Evolutionary conservation across 164 flowering plant genomes (phyloP), one percentile per base, ranked within the genome.

Genomic region (Santalum album): DNA sequence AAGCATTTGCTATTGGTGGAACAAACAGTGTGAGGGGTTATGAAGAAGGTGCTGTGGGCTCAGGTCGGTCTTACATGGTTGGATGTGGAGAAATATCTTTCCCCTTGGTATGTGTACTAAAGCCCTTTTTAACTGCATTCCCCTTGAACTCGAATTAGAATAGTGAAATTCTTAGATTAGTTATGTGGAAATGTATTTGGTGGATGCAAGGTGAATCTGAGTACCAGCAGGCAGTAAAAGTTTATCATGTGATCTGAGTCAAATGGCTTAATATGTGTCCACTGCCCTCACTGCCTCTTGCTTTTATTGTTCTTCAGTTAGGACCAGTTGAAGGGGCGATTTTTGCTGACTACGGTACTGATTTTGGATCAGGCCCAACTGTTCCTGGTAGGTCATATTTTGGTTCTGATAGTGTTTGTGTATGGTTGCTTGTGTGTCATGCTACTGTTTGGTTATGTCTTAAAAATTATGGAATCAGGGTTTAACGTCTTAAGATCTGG

Each of bases 11-110:
- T 22, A 90, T 94, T 64, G 97, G 99, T 51, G 99, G 99, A 70
- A 94, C 96, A 51, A 90, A 94, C 74, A 94, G 97, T 64, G 90
- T 94, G 34, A 83, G 99, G 78, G 99, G 99, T 22, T 94, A 90
- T 64, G 97, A 94, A 73, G 97, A 94, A 81, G 99, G 99, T 61
- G 92, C 86, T 46, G 90, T 94, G 34, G 97, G 92, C 47, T 90
- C 99, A 55, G 97, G 95, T 50, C 84, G 97, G 40, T 90, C 99
- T n/a, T 86, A 80, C 67, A 81, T 73, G 17, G 86, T 94, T 68
- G 92, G 99, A 44, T 80, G 86, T 50, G 87, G 95, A 58, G 99
- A 90, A 73, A 57, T 87, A 51, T 87, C 99, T 58, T 81, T 90
- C 60, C 97, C 88, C 20, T 23, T 94, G 97, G 99, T 90, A 71